Base-by-base conservation (phyloP, 768 basidiomycete genomes). In the Mycena galericulata region DNA sequence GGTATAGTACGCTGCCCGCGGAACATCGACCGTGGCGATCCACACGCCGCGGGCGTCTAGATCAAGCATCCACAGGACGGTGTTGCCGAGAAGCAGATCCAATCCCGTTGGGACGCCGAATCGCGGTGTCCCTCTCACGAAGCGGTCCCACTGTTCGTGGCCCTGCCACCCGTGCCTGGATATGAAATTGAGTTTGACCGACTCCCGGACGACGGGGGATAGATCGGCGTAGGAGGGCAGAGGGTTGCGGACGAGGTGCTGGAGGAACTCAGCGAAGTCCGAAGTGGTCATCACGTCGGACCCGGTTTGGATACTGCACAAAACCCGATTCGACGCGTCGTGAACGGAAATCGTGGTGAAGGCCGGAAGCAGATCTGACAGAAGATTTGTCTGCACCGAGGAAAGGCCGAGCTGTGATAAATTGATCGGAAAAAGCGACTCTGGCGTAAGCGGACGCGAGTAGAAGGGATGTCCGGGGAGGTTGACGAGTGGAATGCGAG, bases 361-460 rank as follows among this genome's bases (percentile, higher is more conserved):
- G 0, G 59, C n/a, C 0, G 54, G 45, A 22, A 67, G n/a, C 4
- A 12, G 4, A 5, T 56, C 66, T 17, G 24, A 40, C 26, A 67
- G 53, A 9, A 8, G 38, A 7, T 10, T 29, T 20, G 27, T 17
- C 1, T 62, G 59, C 4, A 20, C 17, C 8, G 53, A n/a, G 27
- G 66, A 56, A 1, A 67, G 27, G 2, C 38, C 46, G 15, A 14
- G 3, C 11, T 34, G 34, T 4, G 43, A 36, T 1, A 67, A 24
- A 14, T 49, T 45, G 60, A 67, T 62, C 15, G 66, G 66, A 26
- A 62, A 67, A 18, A 67, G 36, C n/a, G n/a, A n/a, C 26, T 27
- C n/a, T 27, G 65, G 65, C 1, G 53, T 60, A 14, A 17, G 41
- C 0, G 41, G 29, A 26, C 27, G 41, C 4, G 14, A 22, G 17